These are phyloP conservation scores for Ganoderma boninense DNA, from an alignment of 1,284 basidiomycete genomes.

Conservation along the genomic window DNA sequence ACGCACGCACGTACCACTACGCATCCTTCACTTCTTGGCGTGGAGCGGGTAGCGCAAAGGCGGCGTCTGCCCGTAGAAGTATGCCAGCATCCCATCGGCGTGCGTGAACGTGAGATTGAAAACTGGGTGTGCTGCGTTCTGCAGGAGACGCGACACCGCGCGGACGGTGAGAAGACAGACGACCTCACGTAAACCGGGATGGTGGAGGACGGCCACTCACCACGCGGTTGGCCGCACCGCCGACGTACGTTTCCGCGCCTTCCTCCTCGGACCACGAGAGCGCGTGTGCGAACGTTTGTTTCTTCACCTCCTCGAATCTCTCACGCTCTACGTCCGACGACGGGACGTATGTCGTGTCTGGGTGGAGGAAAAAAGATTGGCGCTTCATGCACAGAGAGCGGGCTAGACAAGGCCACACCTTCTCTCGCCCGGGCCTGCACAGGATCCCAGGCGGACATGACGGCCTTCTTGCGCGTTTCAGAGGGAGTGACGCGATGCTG, in stretches of 20 bases:
- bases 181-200: neutral
- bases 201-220: slow-evolving; percentile 53
- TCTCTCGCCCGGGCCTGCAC: slow-evolving; percentile 31
- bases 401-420: slow-evolving; percentile 37
- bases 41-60: slow-evolving; percentile 39
- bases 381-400: neutral
- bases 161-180: slow-evolving; percentile 7
- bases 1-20: neutral
- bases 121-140: slow-evolving; percentile 92
- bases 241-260: slow-evolving; percentile 66
- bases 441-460: slow-evolving; percentile 55
- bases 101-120: slow-evolving; percentile 86
- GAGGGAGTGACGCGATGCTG: slow-evolving; percentile 80
- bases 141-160: slow-evolving; percentile 3
- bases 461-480: slow-evolving; percentile 48
- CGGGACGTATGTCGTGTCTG: slow-evolving; percentile 22
- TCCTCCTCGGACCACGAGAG: slow-evolving; percentile 85
- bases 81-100: slow-evolving; percentile 72
- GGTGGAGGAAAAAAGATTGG: neutral
- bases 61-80: slow-evolving; percentile 78
- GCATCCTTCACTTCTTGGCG: slow-evolving; percentile 11
- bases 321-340: slow-evolving; percentile 27
- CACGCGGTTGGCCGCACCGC: slow-evolving; percentile 72
- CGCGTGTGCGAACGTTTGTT: slow-evolving; percentile 63
- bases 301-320: slow-evolving; percentile 48